Evolutionary conservation across 208 protist species (phyloP).

Genomic region (Trichomonas tenax): DNA sequence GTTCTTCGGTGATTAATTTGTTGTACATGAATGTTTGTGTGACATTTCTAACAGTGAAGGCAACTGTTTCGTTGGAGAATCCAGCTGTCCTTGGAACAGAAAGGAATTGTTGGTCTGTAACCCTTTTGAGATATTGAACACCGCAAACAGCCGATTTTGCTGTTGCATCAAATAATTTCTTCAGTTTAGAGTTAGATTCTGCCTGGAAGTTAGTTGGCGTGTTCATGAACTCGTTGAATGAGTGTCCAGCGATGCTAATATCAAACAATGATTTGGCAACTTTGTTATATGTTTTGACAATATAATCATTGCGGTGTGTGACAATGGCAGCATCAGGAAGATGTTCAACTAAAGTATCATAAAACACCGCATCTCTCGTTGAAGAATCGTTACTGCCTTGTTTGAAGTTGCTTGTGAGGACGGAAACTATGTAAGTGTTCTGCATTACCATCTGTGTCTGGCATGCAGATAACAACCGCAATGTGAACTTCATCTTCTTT

Average conservation of each 20-base stretch:
- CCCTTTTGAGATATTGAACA: background rate
- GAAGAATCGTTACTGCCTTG: background rate
- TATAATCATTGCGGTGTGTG: background rate
- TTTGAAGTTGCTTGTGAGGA: background rate
- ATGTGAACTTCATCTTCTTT: background rate
- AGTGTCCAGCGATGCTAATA: background rate
- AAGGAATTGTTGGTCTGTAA: background rate
- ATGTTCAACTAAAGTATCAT: background rate
- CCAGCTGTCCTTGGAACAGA: background rate
- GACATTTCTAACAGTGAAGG: background rate
- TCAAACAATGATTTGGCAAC: background rate
- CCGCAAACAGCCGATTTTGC: background rate
- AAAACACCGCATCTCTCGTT: background rate
- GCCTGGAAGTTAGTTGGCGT: background rate
- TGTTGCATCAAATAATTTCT: background rate
- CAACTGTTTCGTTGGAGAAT: background rate
- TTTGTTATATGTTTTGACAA: background rate
- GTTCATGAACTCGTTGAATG: background rate
- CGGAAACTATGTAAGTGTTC: background rate
- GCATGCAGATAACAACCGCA: background rate
- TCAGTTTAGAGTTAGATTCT: background rate
- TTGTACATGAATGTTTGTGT: background rate
- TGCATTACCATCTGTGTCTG: background rate
- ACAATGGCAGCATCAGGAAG: background rate
- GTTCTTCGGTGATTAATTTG: background rate